Evolutionary conservation across 495 filamentous ascomycete species (phyloP).

Genomic region (Lasiosphaeria hispida): DNA sequence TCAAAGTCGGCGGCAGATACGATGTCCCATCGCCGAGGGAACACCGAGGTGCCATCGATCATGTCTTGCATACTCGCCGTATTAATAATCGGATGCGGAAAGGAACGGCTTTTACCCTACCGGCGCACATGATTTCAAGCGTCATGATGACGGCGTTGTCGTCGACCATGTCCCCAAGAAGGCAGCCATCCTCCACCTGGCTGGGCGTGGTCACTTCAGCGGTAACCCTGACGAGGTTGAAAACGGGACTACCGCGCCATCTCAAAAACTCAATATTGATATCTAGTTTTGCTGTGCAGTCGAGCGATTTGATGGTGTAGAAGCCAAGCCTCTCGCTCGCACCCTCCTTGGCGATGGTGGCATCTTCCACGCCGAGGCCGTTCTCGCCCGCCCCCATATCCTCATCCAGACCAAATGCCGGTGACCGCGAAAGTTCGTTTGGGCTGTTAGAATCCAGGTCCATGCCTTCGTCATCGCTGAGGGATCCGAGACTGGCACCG

Average conservation of each 20-base stretch:
- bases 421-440: no score
- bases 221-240: not conserved
- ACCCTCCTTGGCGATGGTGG: not conserved
- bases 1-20: not conserved
- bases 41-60: not conserved
- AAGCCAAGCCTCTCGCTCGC: not conserved
- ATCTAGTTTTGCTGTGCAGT: not conserved
- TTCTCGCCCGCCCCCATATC: not conserved
- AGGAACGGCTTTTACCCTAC: no score
- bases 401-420: not conserved
- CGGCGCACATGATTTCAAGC: not conserved
- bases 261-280: constrained; percentile 3
- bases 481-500: not conserved
- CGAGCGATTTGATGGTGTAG: not conserved
- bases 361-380: not conserved
- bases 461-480: not conserved
- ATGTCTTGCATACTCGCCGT: not conserved
- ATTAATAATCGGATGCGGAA: no score
- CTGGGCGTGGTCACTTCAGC: not conserved
- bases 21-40: not conserved
- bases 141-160: constrained; percentile 1
- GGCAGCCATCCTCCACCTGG: not conserved
- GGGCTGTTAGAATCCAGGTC: not conserved
- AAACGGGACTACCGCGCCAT: not conserved
- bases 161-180: not conserved